Conservation (phyloP, 805 yeast genomes). For the Schwanniomyces pseudopolymorphus region DNA sequence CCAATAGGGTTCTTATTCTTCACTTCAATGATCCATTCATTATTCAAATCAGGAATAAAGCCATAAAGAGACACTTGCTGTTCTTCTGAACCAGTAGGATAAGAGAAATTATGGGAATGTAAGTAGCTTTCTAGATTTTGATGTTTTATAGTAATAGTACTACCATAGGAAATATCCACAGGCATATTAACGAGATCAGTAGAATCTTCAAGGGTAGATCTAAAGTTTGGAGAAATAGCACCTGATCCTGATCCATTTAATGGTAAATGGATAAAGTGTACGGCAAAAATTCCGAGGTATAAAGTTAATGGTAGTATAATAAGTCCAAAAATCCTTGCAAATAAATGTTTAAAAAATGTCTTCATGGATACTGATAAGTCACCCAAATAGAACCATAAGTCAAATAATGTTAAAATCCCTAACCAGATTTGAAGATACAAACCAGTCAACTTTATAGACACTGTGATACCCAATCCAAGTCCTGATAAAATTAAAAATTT, state of each 20-base stretch:
- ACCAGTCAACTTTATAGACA: conserved; percentile 73
- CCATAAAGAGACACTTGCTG: conserved; percentile 80
- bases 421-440: conserved; percentile 67
- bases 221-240: conserved; percentile 66
- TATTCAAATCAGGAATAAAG: conserved; percentile 57
- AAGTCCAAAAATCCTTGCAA: conserved; percentile 40
- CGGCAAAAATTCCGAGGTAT: conserved; percentile 55
- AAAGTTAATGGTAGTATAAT: conserved; percentile 56
- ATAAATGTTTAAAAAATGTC: conserved; percentile 39
- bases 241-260: conserved; percentile 59
- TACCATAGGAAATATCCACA: conserved; percentile 71
- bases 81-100: conserved; percentile 64
- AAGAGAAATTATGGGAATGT: conserved; percentile 69
- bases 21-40: conserved; percentile 70
- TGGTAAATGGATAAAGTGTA: conserved; percentile 53
- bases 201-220: conserved; percentile 51
- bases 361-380: conserved; percentile 53
- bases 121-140: conserved; percentile 68
- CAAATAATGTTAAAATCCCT: conserved; percentile 43
- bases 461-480: conserved; percentile 50
- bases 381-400: conserved; percentile 69
- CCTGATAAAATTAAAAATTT: conserved; percentile 49
- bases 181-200: conserved; percentile 41
- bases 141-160: conserved; percentile 72
- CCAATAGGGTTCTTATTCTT: conserved; percentile 35